These are phyloP conservation scores for Zygosaccharomyces pseudobailii DNA, from an alignment of 1,139 yeast genomes.

Conservation along the genomic window DNA sequence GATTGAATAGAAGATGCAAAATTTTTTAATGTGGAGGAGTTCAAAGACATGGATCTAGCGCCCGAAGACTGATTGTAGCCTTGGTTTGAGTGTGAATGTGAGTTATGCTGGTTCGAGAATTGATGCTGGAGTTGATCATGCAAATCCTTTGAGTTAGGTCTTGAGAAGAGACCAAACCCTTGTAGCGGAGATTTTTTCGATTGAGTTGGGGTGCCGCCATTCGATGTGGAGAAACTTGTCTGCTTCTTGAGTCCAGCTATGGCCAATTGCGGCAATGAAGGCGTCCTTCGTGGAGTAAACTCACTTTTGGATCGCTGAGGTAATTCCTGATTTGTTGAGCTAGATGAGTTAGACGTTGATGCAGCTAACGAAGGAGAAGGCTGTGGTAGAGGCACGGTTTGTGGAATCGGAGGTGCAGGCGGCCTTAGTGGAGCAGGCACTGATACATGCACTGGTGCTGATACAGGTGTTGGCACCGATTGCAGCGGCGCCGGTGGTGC, in stretches of 20 bases:
- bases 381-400: neutral
- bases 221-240: constrained; percentile 21
- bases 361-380: neutral
- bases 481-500: neutral
- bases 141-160: constrained; percentile 27
- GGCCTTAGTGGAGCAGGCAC: neutral
- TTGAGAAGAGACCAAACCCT: constrained; percentile 30
- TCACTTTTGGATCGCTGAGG: constrained; percentile 19
- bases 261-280: constrained; percentile 31
- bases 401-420: constrained; percentile 1
- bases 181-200: constrained; percentile 32
- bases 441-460: neutral
- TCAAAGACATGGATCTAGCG: constrained; percentile 35
- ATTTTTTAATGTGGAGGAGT: constrained; percentile 32
- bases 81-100: constrained; percentile 10
- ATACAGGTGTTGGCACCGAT: constrained; percentile 1
- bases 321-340: constrained; percentile 1
- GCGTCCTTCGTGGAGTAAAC: constrained; percentile 22
- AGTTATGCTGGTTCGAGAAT: constrained; percentile 4
- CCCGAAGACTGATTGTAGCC: constrained; percentile 4
- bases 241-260: constrained; percentile 25
- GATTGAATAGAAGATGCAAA: constrained; percentile 32
- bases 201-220: constrained; percentile 18
- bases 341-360: constrained; percentile 1
- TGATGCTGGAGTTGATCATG: constrained; percentile 13